Base-by-base conservation (phyloP, 2,329 filamentous ascomycete genomes). In the Emmonsiellopsis sp. region DNA sequence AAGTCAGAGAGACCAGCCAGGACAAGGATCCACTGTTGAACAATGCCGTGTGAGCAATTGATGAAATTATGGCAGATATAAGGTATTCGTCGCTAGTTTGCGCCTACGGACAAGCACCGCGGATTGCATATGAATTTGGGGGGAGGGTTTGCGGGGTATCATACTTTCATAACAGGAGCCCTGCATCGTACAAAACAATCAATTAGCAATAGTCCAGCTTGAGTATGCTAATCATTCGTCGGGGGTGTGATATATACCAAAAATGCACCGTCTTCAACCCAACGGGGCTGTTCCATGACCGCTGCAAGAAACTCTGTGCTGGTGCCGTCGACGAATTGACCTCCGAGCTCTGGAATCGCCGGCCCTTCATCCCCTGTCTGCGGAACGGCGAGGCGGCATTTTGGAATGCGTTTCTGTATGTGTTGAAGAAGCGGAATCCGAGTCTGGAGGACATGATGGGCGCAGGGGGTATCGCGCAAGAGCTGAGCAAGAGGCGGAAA, bases 211-310 rank as follows among this genome's bases (percentile, higher is more conserved):
- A 42, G 51, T 13, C 26, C 30, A 38, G 7, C 13, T 6, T 41
- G 41, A 50, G 4, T 13, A 38, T 2, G 49, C 11, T 4, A 7
- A 41, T 34, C 45, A 37, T 47, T 31, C n/a, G n/a, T 16, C 26
- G 35, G 40, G 15, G 16, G 20, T 47, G 15, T 37, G 32, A 20
- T 8, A 26, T 50, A 54, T 77, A 92, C 92, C 93, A 98, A 77
- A 98, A 98, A 74, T 98, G 93, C 65, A 98, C 93, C 58, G 93
- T 98, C 85, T 90, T 90, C 63, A 91, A 63, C 50, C 88, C 88
- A 59, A 91, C 73, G 58, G 87, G 86, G 71, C 86, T 89, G 71
- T 89, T 83, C 86, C 85, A 90, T 79, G 94, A 82, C 73, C 84
- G 84, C 77, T 85, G 83, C 71, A 93, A 84, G 51, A 70, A 71